Conservation (phyloP, 2,329 filamentous ascomycete genomes). For the Colletotrichum brevisporum region DNA sequence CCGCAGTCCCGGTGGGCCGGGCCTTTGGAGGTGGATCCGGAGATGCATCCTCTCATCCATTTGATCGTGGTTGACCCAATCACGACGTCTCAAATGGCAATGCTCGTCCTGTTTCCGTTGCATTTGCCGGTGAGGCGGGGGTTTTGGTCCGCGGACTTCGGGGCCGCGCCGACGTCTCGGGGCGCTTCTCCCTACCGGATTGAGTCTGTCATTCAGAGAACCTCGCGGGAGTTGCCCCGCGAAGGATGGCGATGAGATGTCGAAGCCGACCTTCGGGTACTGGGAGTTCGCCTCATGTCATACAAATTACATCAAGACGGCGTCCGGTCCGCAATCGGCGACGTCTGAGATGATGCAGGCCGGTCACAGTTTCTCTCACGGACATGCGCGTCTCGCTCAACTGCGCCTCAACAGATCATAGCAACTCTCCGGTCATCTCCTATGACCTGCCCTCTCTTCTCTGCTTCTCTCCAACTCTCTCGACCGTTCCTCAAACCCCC, state of each 20-base stretch:
- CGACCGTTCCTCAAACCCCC: background rate
- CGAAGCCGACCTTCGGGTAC: no score
- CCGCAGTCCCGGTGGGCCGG: constrained; percentile 15
- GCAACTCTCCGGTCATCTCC: background rate
- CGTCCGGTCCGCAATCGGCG: constrained; percentile 1
- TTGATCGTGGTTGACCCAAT: constrained; percentile 2
- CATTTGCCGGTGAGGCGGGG: constrained; percentile 3
- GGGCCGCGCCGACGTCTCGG: constrained; percentile 23
- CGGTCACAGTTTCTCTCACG: no score
- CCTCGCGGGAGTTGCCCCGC: background rate
- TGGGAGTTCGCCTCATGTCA: no score
- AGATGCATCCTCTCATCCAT: background rate
- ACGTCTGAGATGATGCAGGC: background rate
- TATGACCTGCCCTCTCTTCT: background rate
- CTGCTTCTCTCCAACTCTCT: no score
- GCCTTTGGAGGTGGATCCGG: constrained; percentile 5
- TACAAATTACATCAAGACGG: background rate
- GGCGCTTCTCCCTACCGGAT: background rate
- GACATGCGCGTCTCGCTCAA: no score
- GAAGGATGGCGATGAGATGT: no score
- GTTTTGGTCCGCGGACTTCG: constrained; percentile 22
- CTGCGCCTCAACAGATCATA: background rate
- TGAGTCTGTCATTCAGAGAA: background rate
- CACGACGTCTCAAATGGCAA: background rate
- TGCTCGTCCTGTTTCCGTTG: background rate